A percentile compares a stretch with the other conserved stretches of the same genome.
Evolutionary conservation across 139 green algal species (phyloP).

Genomic region (Chlamydomonas asymmetrica): DNA sequence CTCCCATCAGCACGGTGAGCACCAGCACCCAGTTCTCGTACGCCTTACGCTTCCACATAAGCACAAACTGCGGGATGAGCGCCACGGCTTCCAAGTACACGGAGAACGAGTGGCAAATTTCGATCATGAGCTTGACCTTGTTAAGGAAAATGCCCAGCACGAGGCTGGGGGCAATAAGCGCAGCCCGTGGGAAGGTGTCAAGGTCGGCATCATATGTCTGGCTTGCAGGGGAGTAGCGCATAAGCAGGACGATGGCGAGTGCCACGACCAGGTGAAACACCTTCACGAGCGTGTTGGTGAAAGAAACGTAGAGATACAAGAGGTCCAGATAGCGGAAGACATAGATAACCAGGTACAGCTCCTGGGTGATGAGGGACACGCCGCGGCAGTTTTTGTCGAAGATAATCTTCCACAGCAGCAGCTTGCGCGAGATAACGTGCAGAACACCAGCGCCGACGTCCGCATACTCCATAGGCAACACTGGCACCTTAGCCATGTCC

Average conservation of each 20-base stretch:
- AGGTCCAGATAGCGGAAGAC: slow-evolving; percentile 36
- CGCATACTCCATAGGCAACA: slow-evolving; percentile 10
- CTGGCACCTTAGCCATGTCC: slow-evolving; percentile 1
- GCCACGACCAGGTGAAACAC: slow-evolving; percentile 30
- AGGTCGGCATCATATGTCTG: slow-evolving; percentile 30
- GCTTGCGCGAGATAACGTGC: slow-evolving; percentile 14
- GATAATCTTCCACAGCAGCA: slow-evolving; percentile 33
- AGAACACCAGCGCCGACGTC: slow-evolving; percentile 6
- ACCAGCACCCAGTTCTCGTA: slow-evolving; percentile 36
- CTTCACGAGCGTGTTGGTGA: slow-evolving; percentile 25
- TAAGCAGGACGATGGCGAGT: slow-evolving; percentile 32
- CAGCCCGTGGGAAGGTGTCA: slow-evolving; percentile 20
- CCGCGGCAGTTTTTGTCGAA: slow-evolving; percentile 36
- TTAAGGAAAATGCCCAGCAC: slow-evolving; percentile 34
- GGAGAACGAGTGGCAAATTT: slow-evolving; percentile 34
- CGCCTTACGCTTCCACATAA: slow-evolving; percentile 31
- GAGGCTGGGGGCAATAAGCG: slow-evolving; percentile 15
- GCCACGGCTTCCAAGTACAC: slow-evolving; percentile 33
- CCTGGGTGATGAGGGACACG: slow-evolving; percentile 27
- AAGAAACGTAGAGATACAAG: slow-evolving; percentile 19
- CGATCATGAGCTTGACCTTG: slow-evolving; percentile 34
- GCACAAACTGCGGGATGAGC: slow-evolving; percentile 37
- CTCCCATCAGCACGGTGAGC: slow-evolving; percentile 14
- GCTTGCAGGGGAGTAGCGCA: slow-evolving; percentile 31
- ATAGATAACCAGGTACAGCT: slow-evolving; percentile 33